Base-by-base conservation (phyloP, 2,329 filamentous ascomycete species). In the Hypoxylon sp. region DNA sequence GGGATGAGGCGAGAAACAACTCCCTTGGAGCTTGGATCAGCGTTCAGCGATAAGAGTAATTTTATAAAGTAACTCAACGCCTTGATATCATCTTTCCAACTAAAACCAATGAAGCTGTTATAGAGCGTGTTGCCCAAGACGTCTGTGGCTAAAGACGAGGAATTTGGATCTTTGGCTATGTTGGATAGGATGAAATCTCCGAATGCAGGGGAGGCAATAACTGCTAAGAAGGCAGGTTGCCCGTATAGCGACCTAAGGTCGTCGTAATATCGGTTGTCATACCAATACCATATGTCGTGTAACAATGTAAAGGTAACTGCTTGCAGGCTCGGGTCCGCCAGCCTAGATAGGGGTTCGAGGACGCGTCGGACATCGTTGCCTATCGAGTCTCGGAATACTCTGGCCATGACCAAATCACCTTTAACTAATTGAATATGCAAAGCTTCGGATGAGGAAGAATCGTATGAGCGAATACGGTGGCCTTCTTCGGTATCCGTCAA, bases 401-500 rank as follows among this genome's bases (percentile, higher is more conserved):
- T 44, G n/a, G 17, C 11, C 8, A 2, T 3, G 19, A 51, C 17
- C 13, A 57, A 29, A 17, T 46, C 6, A 6, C 10, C 24, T 29
- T 56, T 44, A 15, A 31, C 32, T 1, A 55, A 13, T 21, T 42
- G 24, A 24, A 50, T 50, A 19, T 32, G 32, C 11, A 19, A 21
- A 15, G 31, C 7, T 15, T 44, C 46, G 1, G 5, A 24, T 5
- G 39, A 35, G 19, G 51, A 44, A 24, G 24, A 11, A n/a, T 62
- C 32, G 21, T 42, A 13, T 13, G 5, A 3, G 11, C 60, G 56
- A n/a, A 65, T 37, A 6, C 4, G 42, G 15, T 37, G 32, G 15
- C 62, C 51, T 51, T 65, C 55, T 50, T 65, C 37, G 10, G 47
- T 65, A 31, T 60, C 46, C 15, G 31, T 35, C 21, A 65, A 7